Percentiles rank a stretch among this genome's conserved stretches.
Evolutionary conservation across 2,329 filamentous ascomycete species (phyloP).

Genomic region (Microdochium trichocladiopsis): DNA sequence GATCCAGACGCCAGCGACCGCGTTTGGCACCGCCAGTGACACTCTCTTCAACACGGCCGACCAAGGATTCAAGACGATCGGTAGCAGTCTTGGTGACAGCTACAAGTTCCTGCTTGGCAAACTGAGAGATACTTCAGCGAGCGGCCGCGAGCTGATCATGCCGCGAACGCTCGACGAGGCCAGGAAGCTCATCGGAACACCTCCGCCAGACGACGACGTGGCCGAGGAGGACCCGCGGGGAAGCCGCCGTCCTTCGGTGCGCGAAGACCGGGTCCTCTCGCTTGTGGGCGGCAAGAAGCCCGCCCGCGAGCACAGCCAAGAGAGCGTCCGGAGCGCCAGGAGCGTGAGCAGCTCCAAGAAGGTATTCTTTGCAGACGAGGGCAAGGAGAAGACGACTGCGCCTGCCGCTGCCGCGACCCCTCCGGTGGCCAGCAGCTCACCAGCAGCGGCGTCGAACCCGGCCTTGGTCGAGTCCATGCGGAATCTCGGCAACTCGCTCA

Average conservation of each 20-base stretch:
- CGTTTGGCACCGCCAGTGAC: conserved; percentile 76
- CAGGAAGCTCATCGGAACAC: conserved; percentile 75
- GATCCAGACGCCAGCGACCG: conserved; percentile 76
- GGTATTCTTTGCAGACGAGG: conserved; percentile 41
- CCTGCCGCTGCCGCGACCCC: conserved; percentile 12
- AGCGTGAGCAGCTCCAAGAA: conserved; percentile 56
- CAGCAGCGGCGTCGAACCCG: conserved; percentile 36
- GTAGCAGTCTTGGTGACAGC: conserved; percentile 82
- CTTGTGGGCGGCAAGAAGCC: conserved; percentile 61
- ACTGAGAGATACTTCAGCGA: conserved; percentile 63
- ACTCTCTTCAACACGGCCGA: conserved; percentile 84
- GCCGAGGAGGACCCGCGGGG: neutral
- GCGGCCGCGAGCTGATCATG: conserved; percentile 46
- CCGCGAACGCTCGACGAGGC: conserved; percentile 93
- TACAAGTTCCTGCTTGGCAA: conserved; percentile 91
- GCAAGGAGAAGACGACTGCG: conserved; percentile 29
- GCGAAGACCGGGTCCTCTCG: conserved; percentile 63
- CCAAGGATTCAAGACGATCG: conserved; percentile 85
- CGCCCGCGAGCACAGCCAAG: conserved; percentile 65
- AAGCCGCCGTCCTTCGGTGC: conserved; percentile 31
- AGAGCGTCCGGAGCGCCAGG: conserved; percentile 59
- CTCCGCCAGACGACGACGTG: conserved; percentile 53
- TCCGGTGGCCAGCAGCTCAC: conserved; percentile 11
- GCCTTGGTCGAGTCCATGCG: conserved; percentile 74
- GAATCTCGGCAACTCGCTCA: conserved; percentile 72